Conservation (phyloP, 768 basidiomycete genomes). For the Sistotremastrum niveocremeum region DNA sequence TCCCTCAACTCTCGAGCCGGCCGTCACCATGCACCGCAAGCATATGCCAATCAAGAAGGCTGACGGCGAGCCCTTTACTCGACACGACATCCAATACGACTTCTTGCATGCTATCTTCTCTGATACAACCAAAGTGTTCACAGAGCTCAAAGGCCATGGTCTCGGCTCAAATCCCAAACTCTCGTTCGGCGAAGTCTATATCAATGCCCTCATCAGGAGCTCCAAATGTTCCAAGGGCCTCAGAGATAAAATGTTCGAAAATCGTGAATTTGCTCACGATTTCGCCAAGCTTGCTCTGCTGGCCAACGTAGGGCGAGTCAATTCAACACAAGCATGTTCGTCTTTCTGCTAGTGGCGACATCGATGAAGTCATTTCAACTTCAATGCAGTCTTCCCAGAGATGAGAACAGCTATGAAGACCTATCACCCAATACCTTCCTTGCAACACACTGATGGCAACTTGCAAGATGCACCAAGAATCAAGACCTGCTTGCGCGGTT, state of each 20-base stretch:
- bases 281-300: slow-evolving; percentile 65
- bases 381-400: slow-evolving; percentile 52
- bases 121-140: slow-evolving; percentile 51
- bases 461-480: slow-evolving; percentile 70
- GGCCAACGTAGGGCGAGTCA: slow-evolving; percentile 69
- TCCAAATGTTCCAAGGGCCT: slow-evolving; percentile 56
- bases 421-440: slow-evolving; percentile 63
- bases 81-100: slow-evolving; percentile 65
- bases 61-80: slow-evolving; percentile 55
- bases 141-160: slow-evolving; percentile 40
- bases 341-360: slow-evolving; percentile 5
- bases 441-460: slow-evolving; percentile 57
- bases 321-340: slow-evolving; percentile 74
- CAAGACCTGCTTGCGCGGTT: slow-evolving; percentile 58
- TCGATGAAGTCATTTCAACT: slow-evolving; percentile 1
- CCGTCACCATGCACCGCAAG: slow-evolving; percentile 24
- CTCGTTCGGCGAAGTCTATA: slow-evolving; percentile 74
- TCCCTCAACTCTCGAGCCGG: too few species aligned
- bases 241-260: slow-evolving; percentile 60
- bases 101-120: slow-evolving; percentile 70
- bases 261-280: slow-evolving; percentile 44
- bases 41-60: slow-evolving; percentile 60
- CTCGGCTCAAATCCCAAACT: slow-evolving; percentile 31
- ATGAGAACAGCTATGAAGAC: slow-evolving; percentile 67
- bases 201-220: slow-evolving; percentile 64